A percentile compares a stretch with the other conserved stretches of the same genome.
phyloP scores from a whole-genome alignment of 805 yeast genomes.

The Saturnispora saitoi region DNA sequence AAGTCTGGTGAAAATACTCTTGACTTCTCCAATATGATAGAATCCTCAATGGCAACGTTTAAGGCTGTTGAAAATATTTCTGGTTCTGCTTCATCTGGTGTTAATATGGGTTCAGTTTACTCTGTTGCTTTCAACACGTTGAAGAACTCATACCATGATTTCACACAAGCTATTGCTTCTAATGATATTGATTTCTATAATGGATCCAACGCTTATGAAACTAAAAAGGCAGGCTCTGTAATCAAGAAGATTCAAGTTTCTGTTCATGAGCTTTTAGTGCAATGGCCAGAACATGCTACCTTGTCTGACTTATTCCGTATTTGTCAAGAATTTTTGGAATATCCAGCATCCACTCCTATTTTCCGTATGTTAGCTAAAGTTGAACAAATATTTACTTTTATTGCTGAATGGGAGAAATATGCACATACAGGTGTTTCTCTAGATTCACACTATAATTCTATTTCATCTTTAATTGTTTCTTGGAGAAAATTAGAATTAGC shows the following conservation, averaged over 20 bases:
- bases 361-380: conserved; percentile 71
- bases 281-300: conserved; percentile 96
- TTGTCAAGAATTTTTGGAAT: conserved; percentile 55
- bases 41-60: conserved; percentile 32
- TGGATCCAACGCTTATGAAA: conserved; percentile 52
- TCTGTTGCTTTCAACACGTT: conserved; percentile 30
- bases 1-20: conserved; percentile 14
- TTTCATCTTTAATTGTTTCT: conserved; percentile 64
- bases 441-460: conserved; percentile 40
- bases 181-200: conserved; percentile 51
- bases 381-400: conserved; percentile 76
- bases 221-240: conserved; percentile 46
- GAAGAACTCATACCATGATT: conserved; percentile 25
- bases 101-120: conserved; percentile 25
- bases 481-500: conserved; percentile 88
- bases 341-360: conserved; percentile 60
- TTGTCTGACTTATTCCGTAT: conserved; percentile 57
- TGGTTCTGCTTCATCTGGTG: conserved; percentile 17
- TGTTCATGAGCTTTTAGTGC: conserved; percentile 39
- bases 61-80: conserved; percentile 23
- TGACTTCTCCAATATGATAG: conserved; percentile 25
- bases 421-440: conserved; percentile 74
- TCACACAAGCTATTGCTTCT: conserved; percentile 18
- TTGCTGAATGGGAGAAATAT: conserved; percentile 90
- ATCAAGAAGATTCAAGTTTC: conserved; percentile 37